Percentiles rank a stretch among this genome's conserved stretches.
Conservation (phyloP, 345 rosid species). For the Euphorbia lathyris region DNA sequence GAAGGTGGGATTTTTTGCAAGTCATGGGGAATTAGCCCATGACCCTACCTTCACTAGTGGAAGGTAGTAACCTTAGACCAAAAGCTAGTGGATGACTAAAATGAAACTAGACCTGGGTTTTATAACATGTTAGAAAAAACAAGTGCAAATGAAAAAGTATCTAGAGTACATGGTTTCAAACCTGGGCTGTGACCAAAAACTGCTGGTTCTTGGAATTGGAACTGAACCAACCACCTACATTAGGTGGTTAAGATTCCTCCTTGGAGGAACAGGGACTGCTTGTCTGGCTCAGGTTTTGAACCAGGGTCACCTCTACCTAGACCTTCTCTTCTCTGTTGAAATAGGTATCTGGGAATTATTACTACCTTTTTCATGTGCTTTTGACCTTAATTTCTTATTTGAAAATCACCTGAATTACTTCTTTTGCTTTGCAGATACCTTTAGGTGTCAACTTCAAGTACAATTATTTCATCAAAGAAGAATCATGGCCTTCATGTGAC, state of each 20-base stretch:
- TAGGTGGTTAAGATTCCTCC: background rate
- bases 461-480: constrained; percentile 62
- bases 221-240: background rate
- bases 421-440: constrained; percentile 53
- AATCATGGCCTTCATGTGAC: constrained; percentile 44
- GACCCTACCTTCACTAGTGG: no score
- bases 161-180: background rate
- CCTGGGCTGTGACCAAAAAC: background rate
- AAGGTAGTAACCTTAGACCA: no score
- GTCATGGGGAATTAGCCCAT: no score
- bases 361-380: background rate
- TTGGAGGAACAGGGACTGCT: background rate
- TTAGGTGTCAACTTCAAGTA: constrained; percentile 77
- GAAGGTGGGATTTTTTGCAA: no score
- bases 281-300: background rate
- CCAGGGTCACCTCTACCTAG: background rate
- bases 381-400: background rate
- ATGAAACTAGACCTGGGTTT: background rate
- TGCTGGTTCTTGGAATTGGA: background rate
- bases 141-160: background rate
- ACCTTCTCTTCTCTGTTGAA: background rate
- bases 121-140: background rate
- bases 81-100: no score
- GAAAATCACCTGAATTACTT: constrained; percentile 12
- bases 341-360: constrained; percentile 2